Conservation (phyloP, 1,284 basidiomycete genomes). For the Ustilago tritici region DNA sequence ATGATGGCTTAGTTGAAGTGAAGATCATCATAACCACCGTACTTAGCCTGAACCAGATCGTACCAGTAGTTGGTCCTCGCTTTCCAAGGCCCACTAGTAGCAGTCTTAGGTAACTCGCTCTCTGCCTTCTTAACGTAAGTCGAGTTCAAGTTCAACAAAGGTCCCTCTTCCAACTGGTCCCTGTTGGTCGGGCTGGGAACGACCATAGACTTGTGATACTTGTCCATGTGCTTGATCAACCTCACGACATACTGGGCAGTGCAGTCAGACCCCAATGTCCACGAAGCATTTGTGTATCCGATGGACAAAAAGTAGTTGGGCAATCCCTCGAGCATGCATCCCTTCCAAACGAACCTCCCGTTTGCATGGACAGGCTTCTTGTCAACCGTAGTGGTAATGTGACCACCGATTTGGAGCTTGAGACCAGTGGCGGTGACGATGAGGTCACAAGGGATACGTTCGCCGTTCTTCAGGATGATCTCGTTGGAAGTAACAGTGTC, state of each 20-base stretch:
- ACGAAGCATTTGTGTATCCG: conserved; percentile 68
- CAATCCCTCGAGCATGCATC: conserved; percentile 66
- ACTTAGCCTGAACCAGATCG: conserved; percentile 56
- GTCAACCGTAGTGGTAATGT: conserved; percentile 57
- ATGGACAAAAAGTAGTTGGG: conserved; percentile 63
- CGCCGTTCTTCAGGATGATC: conserved; percentile 62
- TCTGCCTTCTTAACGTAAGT: conserved; percentile 65
- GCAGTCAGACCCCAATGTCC: conserved; percentile 67
- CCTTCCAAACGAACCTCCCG: conserved; percentile 63
- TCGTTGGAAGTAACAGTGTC: conserved; percentile 58
- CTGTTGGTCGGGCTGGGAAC: conserved; percentile 30
- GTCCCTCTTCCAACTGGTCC: conserved; percentile 27
- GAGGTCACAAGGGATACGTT: conserved; percentile 64
- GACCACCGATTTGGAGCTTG: conserved; percentile 63
- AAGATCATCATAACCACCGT: conserved; percentile 42
- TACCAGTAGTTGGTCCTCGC: conserved; percentile 59
- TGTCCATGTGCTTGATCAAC: conserved; percentile 57
- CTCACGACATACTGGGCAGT: conserved; percentile 59
- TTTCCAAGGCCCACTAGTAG: conserved; percentile 54
- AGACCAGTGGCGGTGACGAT: conserved; percentile 69
- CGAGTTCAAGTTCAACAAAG: conserved; percentile 65
- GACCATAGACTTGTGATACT: conserved; percentile 45
- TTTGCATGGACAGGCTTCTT: conserved; percentile 43
- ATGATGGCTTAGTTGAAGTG: conserved; percentile 30
- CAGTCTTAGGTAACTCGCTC: conserved; percentile 60